Percentiles rank a stretch among this genome's conserved stretches.
Conservation (phyloP, 2,329 filamentous ascomycete genomes). For the Grosmannia serpens region DNA sequence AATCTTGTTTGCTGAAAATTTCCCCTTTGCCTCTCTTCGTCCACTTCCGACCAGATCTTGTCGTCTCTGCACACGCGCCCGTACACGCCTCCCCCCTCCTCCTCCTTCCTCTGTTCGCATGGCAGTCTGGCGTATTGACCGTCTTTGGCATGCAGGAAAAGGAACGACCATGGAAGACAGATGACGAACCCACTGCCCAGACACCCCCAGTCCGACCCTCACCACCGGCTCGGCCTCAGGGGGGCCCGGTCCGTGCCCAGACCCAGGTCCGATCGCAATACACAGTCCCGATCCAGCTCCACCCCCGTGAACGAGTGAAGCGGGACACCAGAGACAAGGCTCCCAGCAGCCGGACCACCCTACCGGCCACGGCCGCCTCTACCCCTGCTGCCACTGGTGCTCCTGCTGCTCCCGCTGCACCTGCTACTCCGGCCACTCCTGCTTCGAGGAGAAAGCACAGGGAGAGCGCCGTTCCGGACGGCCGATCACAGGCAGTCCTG, state of each 20-base stretch:
- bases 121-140: conserved; percentile 2
- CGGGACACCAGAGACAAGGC: not conserved
- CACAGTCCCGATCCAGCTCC: not conserved
- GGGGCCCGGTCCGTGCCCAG: not conserved
- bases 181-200: conserved; percentile 17
- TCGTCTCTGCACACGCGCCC: not conserved
- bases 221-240: conserved; percentile 1
- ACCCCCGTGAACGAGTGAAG: not conserved
- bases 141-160: conserved; percentile 16
- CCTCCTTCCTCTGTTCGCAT: too few species aligned
- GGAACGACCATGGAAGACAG: conserved; percentile 16
- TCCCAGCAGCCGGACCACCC: not conserved
- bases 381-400: not conserved
- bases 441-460: conserved; percentile 23
- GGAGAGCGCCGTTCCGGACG: conserved; percentile 11
- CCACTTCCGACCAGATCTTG: too few species aligned
- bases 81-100: not conserved
- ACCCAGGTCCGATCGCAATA: not conserved
- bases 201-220: not conserved
- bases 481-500: conserved; percentile 7
- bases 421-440: not conserved
- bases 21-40: too few species aligned
- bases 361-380: not conserved
- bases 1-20: too few species aligned
- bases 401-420: not conserved